These are phyloP conservation scores for Tuber umbilicatum DNA, from an alignment of 495 filamentous ascomycete genomes.

Conservation along the genomic window DNA sequence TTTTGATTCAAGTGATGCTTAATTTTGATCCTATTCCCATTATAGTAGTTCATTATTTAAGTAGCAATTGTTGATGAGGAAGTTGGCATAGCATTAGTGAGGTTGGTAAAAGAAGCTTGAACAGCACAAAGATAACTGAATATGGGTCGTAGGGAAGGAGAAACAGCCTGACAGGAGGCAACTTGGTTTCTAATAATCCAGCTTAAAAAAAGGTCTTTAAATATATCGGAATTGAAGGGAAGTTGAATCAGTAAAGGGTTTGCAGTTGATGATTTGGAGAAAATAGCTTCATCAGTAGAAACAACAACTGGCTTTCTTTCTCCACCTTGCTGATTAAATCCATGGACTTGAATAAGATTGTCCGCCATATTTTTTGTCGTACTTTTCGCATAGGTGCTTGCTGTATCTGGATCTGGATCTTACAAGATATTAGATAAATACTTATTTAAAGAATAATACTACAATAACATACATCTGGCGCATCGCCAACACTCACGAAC, in stretches of 20 bases:
- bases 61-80: neutral
- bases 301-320: too few relatives aligned
- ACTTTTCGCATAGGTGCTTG: neutral
- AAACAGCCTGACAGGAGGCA: constrained; percentile 1
- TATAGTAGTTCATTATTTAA: too few relatives aligned
- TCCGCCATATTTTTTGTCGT: constrained; percentile 10
- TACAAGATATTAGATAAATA: neutral
- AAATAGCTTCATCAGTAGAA: too few relatives aligned
- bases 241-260: neutral
- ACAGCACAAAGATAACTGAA: constrained; percentile 6
- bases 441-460: neutral
- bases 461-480: neutral
- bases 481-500: neutral
- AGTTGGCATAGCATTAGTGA: neutral
- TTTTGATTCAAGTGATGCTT: too few relatives aligned
- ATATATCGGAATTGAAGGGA: constrained; percentile 16
- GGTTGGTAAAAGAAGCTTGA: neutral
- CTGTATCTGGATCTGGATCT: constrained; percentile 8
- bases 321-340: too few relatives aligned
- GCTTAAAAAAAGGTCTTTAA: constrained; percentile 8
- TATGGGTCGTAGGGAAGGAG: neutral
- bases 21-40: too few relatives aligned
- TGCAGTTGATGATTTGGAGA: accelerated
- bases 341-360: too few relatives aligned
- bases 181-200: constrained; percentile 19